phyloP scores from a whole-genome alignment of 2,329 filamentous ascomycete species.

The Nemania bipapillata region DNA sequence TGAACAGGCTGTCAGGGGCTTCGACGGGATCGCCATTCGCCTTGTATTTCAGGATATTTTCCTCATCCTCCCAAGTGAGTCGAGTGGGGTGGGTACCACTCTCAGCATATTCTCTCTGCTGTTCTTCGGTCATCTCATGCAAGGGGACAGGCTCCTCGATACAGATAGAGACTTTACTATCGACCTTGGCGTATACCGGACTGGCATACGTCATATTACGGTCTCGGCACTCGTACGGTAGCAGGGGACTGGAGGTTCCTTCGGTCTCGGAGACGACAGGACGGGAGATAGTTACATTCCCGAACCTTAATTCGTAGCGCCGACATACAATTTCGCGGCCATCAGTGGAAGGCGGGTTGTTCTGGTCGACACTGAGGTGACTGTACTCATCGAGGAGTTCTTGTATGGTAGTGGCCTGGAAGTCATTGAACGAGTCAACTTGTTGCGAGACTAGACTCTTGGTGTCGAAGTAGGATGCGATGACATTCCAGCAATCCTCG shows the following conservation, averaged over 20 bases:
- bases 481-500: constrained; percentile 98
- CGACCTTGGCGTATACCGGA: constrained; percentile 89
- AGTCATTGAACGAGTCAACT: constrained; percentile 98
- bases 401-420: constrained; percentile 92
- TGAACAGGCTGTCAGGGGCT: constrained; percentile 81
- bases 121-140: constrained; percentile 74
- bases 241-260: constrained; percentile 83
- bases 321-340: constrained; percentile 85
- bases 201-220: constrained; percentile 96
- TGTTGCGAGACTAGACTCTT: constrained; percentile 98
- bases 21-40: constrained; percentile 72
- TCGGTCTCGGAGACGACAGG: constrained; percentile 94
- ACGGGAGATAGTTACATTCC: constrained; percentile 85
- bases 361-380: constrained; percentile 91
- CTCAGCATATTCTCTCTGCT: constrained; percentile 64
- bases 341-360: constrained; percentile 76
- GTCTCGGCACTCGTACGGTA: constrained; percentile 93
- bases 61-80: constrained; percentile 70
- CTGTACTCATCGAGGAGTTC: constrained; percentile 93
- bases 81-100: constrained; percentile 69
- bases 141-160: constrained; percentile 76
- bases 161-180: constrained; percentile 83
- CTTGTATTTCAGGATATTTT: constrained; percentile 62
- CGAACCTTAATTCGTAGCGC: constrained; percentile 95
- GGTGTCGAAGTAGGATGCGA: constrained; percentile 93